Base-by-base conservation (phyloP, 2,329 filamentous ascomycete genomes). In the Fusarium fracticaudum region DNA sequence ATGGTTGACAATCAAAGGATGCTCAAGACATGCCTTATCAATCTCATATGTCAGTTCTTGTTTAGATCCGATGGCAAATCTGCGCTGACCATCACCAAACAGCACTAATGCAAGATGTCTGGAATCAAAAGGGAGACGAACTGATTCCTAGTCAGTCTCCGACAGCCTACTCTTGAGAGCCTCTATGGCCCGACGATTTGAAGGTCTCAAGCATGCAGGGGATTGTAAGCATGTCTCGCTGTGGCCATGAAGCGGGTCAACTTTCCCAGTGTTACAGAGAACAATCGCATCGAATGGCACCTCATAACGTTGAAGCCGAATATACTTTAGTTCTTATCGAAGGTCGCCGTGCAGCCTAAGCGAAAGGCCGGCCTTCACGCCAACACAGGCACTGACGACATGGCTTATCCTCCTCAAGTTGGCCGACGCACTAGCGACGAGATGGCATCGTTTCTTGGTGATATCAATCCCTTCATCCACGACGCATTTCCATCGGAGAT, bases 1-100 rank as follows among this genome's bases (percentile, higher is more conserved):
- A 13, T 5, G 38, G 6, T 12, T 8, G 11, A 40, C 2, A 40
- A 20, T 1, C 1, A 40, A 22, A 20, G 2, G 37, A 40, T 1
- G 3, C 11, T 40, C 7, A 22, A 40, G 11, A 22, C 17, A 40
- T 40, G 38, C 3, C 38, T 40, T 40, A 20, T 22, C 11, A 22
- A 22, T 18, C 38, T 40, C 38, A 1, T 3, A 35, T 15, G 33
- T 18, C 8, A 38, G 37, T 38, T 40, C 20, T 13, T 40, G 20
- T 2, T 11, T 8, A 40, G 20, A 13, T 40, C 37, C 2, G 37
- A 18, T 38, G 9, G 2, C 5, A 18, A 18, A 5, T 10, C 4
- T 18, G 17, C 17, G 17, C 37, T n/a, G 22, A 5, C 3, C 40
- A 41, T 8, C 40, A n/a, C 40, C 40, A n/a, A n/a, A 15, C 14